Base-by-base conservation (phyloP, 139 green algal species). In the Eudorina sp. region DNA sequence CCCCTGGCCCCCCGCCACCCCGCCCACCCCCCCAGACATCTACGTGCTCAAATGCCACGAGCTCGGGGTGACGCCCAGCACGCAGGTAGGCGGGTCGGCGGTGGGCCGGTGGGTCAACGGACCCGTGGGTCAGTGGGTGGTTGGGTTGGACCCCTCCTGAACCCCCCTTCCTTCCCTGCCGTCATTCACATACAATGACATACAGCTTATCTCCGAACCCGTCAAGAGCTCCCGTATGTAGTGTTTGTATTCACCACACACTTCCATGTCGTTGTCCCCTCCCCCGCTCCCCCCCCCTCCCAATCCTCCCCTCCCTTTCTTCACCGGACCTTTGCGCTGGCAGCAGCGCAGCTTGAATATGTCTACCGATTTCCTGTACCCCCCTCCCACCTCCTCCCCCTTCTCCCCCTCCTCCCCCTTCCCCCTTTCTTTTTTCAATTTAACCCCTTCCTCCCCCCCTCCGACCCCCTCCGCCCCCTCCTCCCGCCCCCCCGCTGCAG, bases 51-150 rank as follows among this genome's bases (percentile, higher is more conserved):
- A 90, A 46, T 95, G 92, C 68, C 85, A 91, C 36, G 90, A 95
- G 84, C 81, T 93, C 80, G 90, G 90, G 51, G 78, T 95, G 40
- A 91, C 84, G 25, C 90, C 93, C 34, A 92, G 48, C 58, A 93
- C 75, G 18, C 93, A 92, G 76, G 75, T 83, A 21, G 40, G 31
- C 3, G 9, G 64, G n/a, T n/a, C n/a, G 64, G 64, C 8, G 64
- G 7, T 14, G 64, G 64, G n/a, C 29, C 31, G 13, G 16, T 13
- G 51, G 16, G 51, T 13, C 13, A 16, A 58, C 13, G 51, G 51
- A 58, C 51, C n/a, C n/a, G 27, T 21, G 58, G 27, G 58, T n/a
- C 23, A 21, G 58, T 36, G 58, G 58, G 58, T n/a, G 58, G 27
- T 14, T 69, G 58, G 23, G 23, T 21, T 69, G 48, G 13, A 55